Evolutionary conservation across 345 rosid species (phyloP).

Genomic region (Brassica cretica): DNA sequence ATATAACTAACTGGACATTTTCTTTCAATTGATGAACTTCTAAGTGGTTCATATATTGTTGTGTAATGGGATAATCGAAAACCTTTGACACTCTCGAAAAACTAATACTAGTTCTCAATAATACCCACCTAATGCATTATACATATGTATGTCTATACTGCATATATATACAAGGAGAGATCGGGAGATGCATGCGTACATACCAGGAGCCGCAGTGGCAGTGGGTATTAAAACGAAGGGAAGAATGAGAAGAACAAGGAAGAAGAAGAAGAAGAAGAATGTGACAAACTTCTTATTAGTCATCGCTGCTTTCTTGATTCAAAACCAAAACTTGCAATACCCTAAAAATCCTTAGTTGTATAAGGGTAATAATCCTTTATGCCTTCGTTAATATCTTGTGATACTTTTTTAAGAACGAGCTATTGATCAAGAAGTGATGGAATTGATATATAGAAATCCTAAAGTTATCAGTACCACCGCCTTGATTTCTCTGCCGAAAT

Average conservation of each 20-base stretch:
- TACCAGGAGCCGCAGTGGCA: constrained; percentile 21
- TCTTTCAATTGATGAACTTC: neutral
- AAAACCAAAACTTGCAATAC: neutral
- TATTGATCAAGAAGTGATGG: neutral
- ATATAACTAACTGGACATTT: neutral
- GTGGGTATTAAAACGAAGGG: constrained; percentile 6
- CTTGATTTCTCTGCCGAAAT: neutral
- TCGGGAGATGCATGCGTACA: constrained; percentile 6
- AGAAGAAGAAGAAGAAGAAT: constrained; percentile 21
- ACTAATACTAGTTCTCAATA: neutral
- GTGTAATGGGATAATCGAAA: neutral
- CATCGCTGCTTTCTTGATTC: neutral
- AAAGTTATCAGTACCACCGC: constrained; percentile 9
- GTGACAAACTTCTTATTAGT: neutral
- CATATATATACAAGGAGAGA: neutral
- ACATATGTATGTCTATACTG: neutral
- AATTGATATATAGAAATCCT: constrained; percentile 19
- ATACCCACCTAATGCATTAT: neutral
- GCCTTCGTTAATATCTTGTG: neutral
- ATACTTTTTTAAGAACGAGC: neutral
- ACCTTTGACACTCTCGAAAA: neutral
- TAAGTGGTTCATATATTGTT: neutral
- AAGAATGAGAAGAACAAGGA: constrained; percentile 6
- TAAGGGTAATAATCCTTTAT: neutral
- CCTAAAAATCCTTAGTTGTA: neutral